Conservation (phyloP, 345 rosid genomes). For the Rhodamnia argentea region DNA sequence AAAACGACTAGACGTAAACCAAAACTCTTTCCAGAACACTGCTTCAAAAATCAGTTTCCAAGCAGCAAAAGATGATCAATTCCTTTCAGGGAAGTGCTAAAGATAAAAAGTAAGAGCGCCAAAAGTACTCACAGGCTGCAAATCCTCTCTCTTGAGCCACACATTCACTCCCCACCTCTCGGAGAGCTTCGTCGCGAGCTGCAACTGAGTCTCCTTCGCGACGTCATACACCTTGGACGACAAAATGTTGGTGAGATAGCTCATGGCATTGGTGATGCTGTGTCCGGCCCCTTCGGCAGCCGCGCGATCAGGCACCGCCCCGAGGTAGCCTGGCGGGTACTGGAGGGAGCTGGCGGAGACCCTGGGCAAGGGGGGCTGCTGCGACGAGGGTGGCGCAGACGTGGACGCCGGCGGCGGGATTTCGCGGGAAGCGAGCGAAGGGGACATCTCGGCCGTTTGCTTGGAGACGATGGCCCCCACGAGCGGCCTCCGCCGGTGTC, state of each 20-base stretch:
- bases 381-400: neutral
- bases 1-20: neutral
- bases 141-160: constrained; percentile 80
- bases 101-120: neutral
- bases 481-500: neutral
- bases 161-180: constrained; percentile 51
- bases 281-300: constrained; percentile 8
- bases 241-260: constrained; percentile 56
- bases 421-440: neutral
- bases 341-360: constrained; percentile 54
- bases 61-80: neutral
- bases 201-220: constrained; percentile 69
- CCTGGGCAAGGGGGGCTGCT: constrained; percentile 12
- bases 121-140: constrained; percentile 58
- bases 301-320: constrained; percentile 57
- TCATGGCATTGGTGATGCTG: constrained; percentile 37
- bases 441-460: constrained; percentile 9
- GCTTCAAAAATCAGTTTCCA: neutral
- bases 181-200: constrained; percentile 60
- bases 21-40: neutral
- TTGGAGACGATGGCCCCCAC: constrained; percentile 12
- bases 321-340: constrained; percentile 69
- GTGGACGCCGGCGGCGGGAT: neutral
- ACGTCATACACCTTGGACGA: constrained; percentile 75
- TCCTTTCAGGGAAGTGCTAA: neutral